Percentiles rank a stretch among this genome's conserved stretches.
Conservation (phyloP, 352 stramenopile genomes). For the Globisporangium paddicum region DNA sequence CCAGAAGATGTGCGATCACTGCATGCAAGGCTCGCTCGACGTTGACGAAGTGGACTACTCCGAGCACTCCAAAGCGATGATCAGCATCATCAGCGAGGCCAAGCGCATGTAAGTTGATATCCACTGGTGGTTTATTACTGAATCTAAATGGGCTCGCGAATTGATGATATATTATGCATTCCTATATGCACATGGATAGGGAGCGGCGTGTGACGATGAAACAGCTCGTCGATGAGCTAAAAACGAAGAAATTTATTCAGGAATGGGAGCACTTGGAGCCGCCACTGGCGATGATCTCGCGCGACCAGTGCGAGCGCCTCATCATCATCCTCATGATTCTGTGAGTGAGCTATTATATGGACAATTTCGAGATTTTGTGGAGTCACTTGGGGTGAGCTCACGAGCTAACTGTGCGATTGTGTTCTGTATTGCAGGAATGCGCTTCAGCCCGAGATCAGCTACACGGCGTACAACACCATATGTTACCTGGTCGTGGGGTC, state of each 20-base stretch:
- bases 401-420: background rate
- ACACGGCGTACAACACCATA: slow-evolving; percentile 72
- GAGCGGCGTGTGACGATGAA: slow-evolving; percentile 65
- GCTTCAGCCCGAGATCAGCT: slow-evolving; percentile 67
- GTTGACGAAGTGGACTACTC: slow-evolving; percentile 30
- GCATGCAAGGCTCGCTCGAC: slow-evolving; percentile 22
- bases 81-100: slow-evolving; percentile 34
- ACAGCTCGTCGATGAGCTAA: slow-evolving; percentile 66
- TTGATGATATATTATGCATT: background rate
- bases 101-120: slow-evolving; percentile 31
- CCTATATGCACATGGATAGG: slow-evolving; percentile 16
- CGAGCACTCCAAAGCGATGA: slow-evolving; percentile 46
- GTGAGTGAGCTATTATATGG: slow-evolving; percentile 2
- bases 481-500: slow-evolving; percentile 57
- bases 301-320: slow-evolving; percentile 39
- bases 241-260: slow-evolving; percentile 42
- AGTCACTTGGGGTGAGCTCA: no score
- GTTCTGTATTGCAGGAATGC: slow-evolving; percentile 26
- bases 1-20: slow-evolving; percentile 42
- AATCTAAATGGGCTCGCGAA: background rate
- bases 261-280: slow-evolving; percentile 30
- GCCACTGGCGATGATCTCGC: slow-evolving; percentile 28
- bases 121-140: background rate
- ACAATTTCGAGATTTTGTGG: no score
- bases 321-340: slow-evolving; percentile 44